Conservation (phyloP, 768 basidiomycete species). For the Trametes cingulata region DNA sequence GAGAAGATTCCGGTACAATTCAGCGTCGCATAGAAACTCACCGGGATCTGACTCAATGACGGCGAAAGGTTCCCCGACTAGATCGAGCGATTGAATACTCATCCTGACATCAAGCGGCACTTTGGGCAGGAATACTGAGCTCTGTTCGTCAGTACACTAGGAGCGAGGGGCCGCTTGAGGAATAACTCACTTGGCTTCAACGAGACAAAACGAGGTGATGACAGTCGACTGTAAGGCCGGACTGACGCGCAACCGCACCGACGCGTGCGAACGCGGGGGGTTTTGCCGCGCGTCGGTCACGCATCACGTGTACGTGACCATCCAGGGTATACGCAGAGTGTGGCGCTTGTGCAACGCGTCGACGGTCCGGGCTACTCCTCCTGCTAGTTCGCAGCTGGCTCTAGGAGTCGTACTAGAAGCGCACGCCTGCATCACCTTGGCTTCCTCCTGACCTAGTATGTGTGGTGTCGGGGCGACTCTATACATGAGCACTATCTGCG, state of each 20-base stretch:
- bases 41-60: conserved; percentile 55
- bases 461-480: no score
- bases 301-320: background rate
- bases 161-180: no score
- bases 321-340: background rate
- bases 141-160: no score
- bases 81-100: conserved; percentile 35
- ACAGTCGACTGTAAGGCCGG: background rate
- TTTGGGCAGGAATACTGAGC: no score
- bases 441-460: no score
- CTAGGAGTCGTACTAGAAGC: no score
- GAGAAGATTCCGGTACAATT: background rate
- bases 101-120: background rate
- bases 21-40: conserved; percentile 11
- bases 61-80: conserved; percentile 63
- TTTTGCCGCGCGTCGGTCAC: background rate
- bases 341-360: background rate
- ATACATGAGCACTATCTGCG: no score
- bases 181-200: background rate
- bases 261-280: conserved; percentile 9
- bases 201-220: background rate
- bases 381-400: no score
- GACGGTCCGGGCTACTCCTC: no score
- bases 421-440: no score
- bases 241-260: background rate